Percentiles rank a stretch among this genome's conserved stretches.
Conservation (phyloP, 2,329 filamentous ascomycete species). For the Pseudopyrenochaeta lycopersici region DNA sequence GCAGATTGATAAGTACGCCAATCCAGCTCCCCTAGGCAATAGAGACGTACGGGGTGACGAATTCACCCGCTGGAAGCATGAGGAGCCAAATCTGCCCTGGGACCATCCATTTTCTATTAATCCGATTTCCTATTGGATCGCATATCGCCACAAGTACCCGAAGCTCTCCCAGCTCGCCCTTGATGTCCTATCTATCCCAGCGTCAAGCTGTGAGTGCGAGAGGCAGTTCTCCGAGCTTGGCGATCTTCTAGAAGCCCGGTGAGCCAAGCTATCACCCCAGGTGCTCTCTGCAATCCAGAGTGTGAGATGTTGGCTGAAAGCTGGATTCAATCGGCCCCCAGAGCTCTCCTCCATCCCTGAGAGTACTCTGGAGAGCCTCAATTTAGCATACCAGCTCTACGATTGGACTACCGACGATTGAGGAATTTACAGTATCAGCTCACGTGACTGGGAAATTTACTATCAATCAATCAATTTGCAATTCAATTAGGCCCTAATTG, state of each 20-base stretch:
- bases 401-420: not conserved
- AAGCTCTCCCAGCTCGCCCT: conserved; percentile 4
- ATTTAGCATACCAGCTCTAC: not conserved
- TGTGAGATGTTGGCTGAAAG: conserved; percentile 6
- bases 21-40: no score
- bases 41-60: no score
- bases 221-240: conserved; percentile 6
- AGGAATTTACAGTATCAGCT: not conserved
- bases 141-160: conserved; percentile 5
- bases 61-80: no score
- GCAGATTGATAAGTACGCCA: no score
- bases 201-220: conserved; percentile 4
- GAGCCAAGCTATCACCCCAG: conserved; percentile 5
- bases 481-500: no score
- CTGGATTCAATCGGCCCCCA: not conserved
- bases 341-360: no score
- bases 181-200: conserved; percentile 3
- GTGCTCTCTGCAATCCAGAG: conserved; percentile 3
- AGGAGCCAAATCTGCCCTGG: no score
- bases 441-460: no score
- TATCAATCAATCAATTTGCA: no score
- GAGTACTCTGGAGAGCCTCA: no score
- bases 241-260: conserved; percentile 3
- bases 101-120: not conserved
- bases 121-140: conserved; percentile 3